These are phyloP conservation scores for Termitomyces sp. DNA, from an alignment of 768 basidiomycete species.

Conservation along the genomic window DNA sequence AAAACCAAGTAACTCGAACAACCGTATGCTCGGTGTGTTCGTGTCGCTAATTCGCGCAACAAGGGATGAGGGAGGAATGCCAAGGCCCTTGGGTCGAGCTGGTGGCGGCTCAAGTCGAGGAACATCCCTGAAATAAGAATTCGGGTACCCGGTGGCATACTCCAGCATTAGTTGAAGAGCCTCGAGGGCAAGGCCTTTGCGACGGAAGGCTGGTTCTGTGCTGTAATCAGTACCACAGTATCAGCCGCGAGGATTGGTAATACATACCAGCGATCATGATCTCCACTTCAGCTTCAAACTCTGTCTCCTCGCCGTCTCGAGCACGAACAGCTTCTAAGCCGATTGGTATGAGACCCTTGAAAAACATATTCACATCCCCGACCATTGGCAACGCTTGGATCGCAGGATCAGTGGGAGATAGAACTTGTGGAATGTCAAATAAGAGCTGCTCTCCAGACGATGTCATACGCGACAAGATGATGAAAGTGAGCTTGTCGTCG, in stretches of 20 bases:
- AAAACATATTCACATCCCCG: constrained; percentile 90
- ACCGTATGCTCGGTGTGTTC: constrained; percentile 62
- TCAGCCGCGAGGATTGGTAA: background rate
- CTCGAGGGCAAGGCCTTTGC: constrained; percentile 60
- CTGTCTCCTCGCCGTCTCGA: constrained; percentile 27
- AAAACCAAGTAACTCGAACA: constrained; percentile 81
- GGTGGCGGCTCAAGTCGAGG: background rate
- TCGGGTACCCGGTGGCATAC: constrained; percentile 53
- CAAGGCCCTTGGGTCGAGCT: constrained; percentile 27
- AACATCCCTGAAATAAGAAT: constrained; percentile 16
- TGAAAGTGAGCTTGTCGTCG: constrained; percentile 89
- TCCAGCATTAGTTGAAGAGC: constrained; percentile 62
- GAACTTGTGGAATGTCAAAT: background rate
- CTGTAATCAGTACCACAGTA: background rate
- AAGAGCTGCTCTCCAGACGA: constrained; percentile 8
- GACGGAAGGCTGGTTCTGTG: constrained; percentile 60
- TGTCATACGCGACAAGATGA: constrained; percentile 56
- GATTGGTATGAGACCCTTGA: constrained; percentile 46
- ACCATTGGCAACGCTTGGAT: constrained; percentile 55
- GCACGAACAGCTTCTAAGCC: constrained; percentile 3
- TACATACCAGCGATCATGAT: constrained; percentile 85
- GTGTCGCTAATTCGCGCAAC: constrained; percentile 66
- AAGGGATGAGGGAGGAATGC: constrained; percentile 40
- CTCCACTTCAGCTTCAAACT: constrained; percentile 76
- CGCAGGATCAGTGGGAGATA: constrained; percentile 28